Evolutionary conservation across 768 basidiomycete genomes (phyloP).

Genomic region (Russula sp.): DNA sequence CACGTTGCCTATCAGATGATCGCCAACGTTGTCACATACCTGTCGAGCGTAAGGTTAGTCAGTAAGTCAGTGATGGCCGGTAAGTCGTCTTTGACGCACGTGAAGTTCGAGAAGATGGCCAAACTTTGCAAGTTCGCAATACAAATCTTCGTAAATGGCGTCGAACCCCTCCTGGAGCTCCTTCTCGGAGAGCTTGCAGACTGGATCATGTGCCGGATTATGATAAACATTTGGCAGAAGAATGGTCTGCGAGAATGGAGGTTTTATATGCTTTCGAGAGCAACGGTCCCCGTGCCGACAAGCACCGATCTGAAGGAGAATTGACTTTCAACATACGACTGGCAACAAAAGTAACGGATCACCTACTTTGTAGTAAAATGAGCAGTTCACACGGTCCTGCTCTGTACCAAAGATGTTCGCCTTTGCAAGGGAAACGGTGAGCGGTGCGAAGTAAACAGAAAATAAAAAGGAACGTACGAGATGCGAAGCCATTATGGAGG

Average conservation of each 20-base stretch:
- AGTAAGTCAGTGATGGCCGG: not conserved
- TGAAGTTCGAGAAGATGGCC: constrained; percentile 95
- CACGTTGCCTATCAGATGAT: constrained; percentile 95
- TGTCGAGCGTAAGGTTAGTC: constrained; percentile 26
- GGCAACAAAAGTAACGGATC: not conserved
- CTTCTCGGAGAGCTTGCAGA: constrained; percentile 81
- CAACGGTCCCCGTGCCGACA: constrained; percentile 98
- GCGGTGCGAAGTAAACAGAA: not conserved
- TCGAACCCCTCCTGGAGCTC: constrained; percentile 90
- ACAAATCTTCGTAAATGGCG: constrained; percentile 92
- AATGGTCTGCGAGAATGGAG: constrained; percentile 96
- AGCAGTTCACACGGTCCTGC: constrained; percentile 96
- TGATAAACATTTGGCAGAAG: constrained; percentile 96
- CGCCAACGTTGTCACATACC: constrained; percentile 99
- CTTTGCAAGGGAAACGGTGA: constrained; percentile 32
- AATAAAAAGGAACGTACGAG: constrained; percentile 44
- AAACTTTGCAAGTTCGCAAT: constrained; percentile 91
- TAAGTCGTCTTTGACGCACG: constrained; percentile 41
- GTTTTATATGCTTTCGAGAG: constrained; percentile 96
- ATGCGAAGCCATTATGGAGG: constrained; percentile 58
- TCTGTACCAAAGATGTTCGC: constrained; percentile 96
- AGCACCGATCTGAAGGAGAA: constrained; percentile 77
- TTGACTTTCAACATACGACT: constrained; percentile 5
- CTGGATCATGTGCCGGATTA: constrained; percentile 91
- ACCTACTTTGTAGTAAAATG: constrained; percentile 93